These are phyloP conservation scores for Aegilops sharonensis DNA, from an alignment of 176 grass and related monocot genomes.

Conservation along the genomic window DNA sequence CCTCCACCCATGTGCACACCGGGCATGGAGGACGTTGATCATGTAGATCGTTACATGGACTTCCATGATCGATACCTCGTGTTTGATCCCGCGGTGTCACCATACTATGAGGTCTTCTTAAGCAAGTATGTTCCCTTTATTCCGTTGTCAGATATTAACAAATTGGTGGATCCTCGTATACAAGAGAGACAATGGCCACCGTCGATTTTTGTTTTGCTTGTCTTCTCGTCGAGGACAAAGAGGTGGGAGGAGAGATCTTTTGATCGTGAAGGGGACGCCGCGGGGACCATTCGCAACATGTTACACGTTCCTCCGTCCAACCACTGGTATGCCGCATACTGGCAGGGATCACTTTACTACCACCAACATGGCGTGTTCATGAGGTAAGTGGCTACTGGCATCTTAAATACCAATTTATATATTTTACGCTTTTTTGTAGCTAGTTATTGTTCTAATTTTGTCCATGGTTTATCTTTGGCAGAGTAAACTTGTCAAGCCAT, in stretches of 20 bases:
- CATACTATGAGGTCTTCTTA: not conserved
- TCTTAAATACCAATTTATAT: not conserved
- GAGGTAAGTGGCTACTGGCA: not conserved
- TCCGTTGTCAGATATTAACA: not conserved
- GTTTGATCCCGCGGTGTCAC: not conserved
- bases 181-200: not conserved
- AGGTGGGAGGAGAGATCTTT: not conserved
- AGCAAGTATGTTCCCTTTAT: not conserved
- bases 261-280: not conserved
- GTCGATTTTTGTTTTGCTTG: not conserved
- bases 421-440: not conserved
- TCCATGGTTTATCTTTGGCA: not conserved
- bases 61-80: not conserved
- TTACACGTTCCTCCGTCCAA: not conserved
- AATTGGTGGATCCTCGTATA: not conserved
- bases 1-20: not conserved
- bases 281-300: not conserved
- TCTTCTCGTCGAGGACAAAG: not conserved
- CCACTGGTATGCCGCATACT: not conserved
- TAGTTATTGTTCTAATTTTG: not conserved
- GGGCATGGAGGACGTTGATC: not conserved
- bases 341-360: not conserved
- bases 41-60: not conserved
- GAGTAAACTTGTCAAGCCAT: not conserved
- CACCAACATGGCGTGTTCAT: not conserved